Conservation (phyloP, 139 green algal species). For the Chlorella sorokiniana region DNA sequence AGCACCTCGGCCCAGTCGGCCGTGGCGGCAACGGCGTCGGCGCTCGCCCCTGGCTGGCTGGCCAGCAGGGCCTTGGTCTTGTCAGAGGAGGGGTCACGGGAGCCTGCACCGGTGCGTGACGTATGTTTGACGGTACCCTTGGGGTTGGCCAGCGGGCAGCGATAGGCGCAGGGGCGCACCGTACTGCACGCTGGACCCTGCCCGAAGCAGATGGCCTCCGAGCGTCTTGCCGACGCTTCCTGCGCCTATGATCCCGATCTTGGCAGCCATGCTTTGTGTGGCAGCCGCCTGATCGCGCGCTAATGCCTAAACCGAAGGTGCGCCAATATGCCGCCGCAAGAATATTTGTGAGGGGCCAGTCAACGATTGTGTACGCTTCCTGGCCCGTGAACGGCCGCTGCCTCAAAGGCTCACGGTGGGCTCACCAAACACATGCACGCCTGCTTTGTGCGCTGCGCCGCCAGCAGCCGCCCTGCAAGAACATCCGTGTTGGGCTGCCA, state of each 20-base stretch:
- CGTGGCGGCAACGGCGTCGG: conserved; percentile 9
- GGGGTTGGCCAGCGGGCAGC: no score
- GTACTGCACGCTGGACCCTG: conserved; percentile 22
- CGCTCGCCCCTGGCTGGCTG: background rate
- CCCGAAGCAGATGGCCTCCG: conserved; percentile 14
- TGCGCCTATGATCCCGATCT: conserved; percentile 36
- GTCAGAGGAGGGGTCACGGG: conserved; percentile 17
- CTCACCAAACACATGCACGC: no score
- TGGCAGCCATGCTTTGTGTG: conserved; percentile 7
- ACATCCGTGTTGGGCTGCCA: no score
- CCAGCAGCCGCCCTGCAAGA: no score
- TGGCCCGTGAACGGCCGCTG: no score
- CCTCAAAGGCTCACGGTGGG: no score
- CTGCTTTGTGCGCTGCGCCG: no score
- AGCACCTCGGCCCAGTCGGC: conserved; percentile 27
- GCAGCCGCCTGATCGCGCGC: background rate
- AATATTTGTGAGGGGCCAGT: no score
- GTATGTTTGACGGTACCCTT: background rate
- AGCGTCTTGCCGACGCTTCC: conserved; percentile 33
- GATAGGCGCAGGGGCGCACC: background rate
- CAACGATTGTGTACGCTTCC: no score
- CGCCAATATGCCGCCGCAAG: no score
- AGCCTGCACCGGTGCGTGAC: background rate
- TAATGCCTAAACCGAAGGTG: background rate
- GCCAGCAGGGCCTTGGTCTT: conserved; percentile 5